phyloP scores from a whole-genome alignment of 345 rosid genomes.

The Eucalyptus sideroxylon region DNA sequence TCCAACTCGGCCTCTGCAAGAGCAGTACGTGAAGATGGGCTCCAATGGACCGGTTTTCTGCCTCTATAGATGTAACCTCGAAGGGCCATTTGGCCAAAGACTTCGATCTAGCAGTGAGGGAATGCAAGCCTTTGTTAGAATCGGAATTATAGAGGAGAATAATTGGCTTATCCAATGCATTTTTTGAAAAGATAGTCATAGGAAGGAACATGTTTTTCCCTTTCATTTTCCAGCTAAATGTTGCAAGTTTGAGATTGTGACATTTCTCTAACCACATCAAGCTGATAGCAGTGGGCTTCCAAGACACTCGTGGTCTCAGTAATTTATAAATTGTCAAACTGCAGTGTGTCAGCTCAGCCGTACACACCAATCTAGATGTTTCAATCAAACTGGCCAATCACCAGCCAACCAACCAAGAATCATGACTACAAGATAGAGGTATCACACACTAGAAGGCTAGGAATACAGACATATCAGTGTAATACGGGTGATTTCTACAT shows the following conservation, averaged over 20 bases:
- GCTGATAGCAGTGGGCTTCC: not conserved
- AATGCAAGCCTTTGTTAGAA: not conserved
- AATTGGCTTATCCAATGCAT: not conserved
- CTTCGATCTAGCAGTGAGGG: slow-evolving; percentile 60
- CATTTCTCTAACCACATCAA: not conserved
- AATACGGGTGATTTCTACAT: not conserved
- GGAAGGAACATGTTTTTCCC: not conserved
- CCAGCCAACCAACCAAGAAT: not conserved
- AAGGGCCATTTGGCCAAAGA: slow-evolving; percentile 83
- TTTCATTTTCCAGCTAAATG: not conserved
- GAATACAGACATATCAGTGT: not conserved
- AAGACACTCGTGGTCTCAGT: not conserved
- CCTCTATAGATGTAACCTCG: slow-evolving; percentile 90
- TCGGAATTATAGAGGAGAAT: not conserved
- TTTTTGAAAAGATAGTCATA: not conserved
- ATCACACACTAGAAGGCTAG: not conserved
- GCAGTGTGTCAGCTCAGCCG: not conserved
- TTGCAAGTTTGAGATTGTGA: not conserved
- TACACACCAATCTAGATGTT: not conserved
- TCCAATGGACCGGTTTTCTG: slow-evolving; percentile 96
- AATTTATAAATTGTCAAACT: not conserved
- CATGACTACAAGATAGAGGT: not conserved
- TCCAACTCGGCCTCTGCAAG: slow-evolving; percentile 99
- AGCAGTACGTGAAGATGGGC: slow-evolving; percentile 95
- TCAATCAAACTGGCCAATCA: not conserved